phyloP scores from a whole-genome alignment of 1,284 basidiomycete species.

The Malassezia yamatoensis region DNA sequence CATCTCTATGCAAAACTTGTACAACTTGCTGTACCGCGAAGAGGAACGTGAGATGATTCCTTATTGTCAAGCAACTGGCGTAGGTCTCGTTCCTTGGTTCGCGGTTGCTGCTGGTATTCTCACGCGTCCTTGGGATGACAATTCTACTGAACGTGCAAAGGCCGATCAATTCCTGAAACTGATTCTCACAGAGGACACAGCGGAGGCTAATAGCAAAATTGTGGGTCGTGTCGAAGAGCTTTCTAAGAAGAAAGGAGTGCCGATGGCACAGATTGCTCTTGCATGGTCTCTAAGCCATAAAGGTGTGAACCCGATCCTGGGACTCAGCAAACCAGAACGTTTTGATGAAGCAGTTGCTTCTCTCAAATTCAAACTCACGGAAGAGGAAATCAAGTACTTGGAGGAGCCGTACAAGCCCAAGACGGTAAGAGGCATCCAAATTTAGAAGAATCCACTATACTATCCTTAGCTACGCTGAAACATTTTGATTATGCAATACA shows the following conservation, averaged over 20 bases:
- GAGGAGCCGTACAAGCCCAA: conserved; percentile 14
- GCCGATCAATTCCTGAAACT: background rate
- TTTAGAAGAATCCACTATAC: background rate
- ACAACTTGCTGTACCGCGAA: conserved; percentile 57
- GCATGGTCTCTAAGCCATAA: conserved; percentile 42
- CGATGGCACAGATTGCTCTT: conserved; percentile 50
- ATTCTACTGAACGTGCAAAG: background rate
- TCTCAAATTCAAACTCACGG: conserved; percentile 6
- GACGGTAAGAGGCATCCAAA: background rate
- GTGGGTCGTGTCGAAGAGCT: conserved; percentile 49
- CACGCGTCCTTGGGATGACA: conserved; percentile 36
- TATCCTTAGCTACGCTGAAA: background rate
- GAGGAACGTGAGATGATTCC: conserved; percentile 63
- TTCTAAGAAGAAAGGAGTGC: conserved; percentile 46
- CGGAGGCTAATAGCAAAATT: conserved; percentile 12
- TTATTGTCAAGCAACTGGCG: conserved; percentile 53
- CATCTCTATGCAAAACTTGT: conserved; percentile 60
- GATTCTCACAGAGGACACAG: background rate
- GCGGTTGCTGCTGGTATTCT: conserved; percentile 50
- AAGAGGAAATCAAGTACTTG: conserved; percentile 5
- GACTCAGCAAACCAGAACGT: conserved; percentile 11
- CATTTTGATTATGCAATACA: background rate
- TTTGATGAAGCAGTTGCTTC: conserved; percentile 10
- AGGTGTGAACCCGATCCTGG: conserved; percentile 10
- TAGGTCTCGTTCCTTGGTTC: conserved; percentile 51